Evolutionary conservation across 192 early-diverging fungal genomes (phyloP).

Genomic region (Coemansia sp.): DNA sequence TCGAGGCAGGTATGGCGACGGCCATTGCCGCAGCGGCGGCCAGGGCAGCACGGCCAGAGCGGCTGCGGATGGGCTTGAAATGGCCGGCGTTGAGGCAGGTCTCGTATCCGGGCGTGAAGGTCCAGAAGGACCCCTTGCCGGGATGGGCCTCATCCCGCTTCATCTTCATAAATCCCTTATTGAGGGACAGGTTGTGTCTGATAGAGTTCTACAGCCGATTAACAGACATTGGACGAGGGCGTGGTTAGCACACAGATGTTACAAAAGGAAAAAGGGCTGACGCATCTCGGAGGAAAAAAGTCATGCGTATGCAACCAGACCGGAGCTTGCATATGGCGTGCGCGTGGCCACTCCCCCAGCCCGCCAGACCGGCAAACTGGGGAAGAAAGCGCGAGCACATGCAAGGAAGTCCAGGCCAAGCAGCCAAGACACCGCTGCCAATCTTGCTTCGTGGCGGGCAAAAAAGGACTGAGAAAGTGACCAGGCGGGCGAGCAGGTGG

Average conservation of each 20-base stretch:
- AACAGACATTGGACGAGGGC: neutral
- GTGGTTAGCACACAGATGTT: neutral
- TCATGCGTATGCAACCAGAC: conserved; percentile 4
- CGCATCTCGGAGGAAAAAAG: neutral
- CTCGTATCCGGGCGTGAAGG: conserved; percentile 55
- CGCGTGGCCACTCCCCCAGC: neutral
- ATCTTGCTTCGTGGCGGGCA: conserved; percentile 1
- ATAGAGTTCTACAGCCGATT: conserved; percentile 76
- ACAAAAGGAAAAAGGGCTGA: neutral
- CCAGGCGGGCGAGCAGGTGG: neutral
- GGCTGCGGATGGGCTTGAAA: conserved; percentile 56
- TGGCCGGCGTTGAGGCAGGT: conserved; percentile 49
- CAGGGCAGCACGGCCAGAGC: conserved; percentile 51
- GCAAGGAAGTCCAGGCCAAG: neutral
- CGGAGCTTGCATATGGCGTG: neutral
- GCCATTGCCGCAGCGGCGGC: conserved; percentile 51
- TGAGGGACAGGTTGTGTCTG: conserved; percentile 84
- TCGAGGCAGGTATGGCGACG: conserved; percentile 14
- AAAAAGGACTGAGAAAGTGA: neutral
- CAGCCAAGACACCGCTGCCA: neutral
- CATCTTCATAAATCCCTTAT: conserved; percentile 78
- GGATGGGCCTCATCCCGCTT: conserved; percentile 75
- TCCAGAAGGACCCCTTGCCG: conserved; percentile 85
- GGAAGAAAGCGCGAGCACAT: conserved; percentile 1
- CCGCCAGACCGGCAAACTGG: conserved; percentile 3